Evolutionary conservation across 805 yeast genomes (phyloP), one percentile per base, ranked within the genome.

Genomic region (Candida endomychidarum): DNA sequence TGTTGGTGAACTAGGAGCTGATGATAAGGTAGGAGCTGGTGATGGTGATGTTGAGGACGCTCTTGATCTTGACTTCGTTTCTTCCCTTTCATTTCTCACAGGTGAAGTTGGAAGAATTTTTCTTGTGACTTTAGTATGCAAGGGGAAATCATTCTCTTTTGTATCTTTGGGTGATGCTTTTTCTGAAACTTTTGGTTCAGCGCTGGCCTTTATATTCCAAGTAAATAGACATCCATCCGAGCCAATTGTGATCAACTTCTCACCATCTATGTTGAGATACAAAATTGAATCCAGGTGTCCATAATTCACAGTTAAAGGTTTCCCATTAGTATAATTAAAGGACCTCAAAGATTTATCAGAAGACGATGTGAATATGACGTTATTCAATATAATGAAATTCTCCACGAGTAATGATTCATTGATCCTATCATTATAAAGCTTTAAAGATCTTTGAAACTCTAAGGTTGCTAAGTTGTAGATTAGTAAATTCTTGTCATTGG

Each of bases 341-440:
- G 68, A 49, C 17, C 85, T 58, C 2, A 83, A 56, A 19, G 84
- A 74, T 53, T 79, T 80, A 54, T 83, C 89, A 0, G 77, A 56
- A 2, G 78, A 68, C 1, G 80, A 60, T 3, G 70, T 70, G 8
- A 68, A 59, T 2, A 77, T 51, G 11, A 58, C 43, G 6, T 57
- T 51, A 2, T 61, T 45, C 8, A 55, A 42, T 2, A 72, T 47
- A 8, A 61, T 57, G 18, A 77, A 60, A 37, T 67, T 63, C 44
- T 77, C 83, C 17, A 72, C 62, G 29, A 68, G 58, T 20, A 77
- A 38, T 0, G 74, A 64, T 12, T 75, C 79, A 41, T 59, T 64
- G 5, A 45, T 54, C 28, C 48, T 52, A 3, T 67, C 72, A 34
- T 62, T 64, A 48, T 51, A 51, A 1, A 78, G 53, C 45, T 77